Conservation (phyloP, 1,284 basidiomycete genomes). For the Volvariella volvacea region DNA sequence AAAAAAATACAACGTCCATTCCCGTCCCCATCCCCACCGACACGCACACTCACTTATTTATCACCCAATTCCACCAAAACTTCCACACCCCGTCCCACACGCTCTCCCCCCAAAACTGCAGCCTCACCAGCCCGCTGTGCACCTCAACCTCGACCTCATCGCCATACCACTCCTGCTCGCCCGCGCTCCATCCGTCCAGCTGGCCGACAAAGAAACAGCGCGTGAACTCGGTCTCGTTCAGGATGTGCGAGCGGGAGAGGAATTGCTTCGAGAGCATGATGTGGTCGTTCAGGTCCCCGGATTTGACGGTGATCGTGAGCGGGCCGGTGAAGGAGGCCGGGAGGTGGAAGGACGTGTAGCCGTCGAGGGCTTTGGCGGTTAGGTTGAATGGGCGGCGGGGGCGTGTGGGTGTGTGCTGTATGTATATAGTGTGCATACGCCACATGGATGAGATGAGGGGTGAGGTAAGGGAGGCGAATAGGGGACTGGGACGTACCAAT, state of each 20-base stretch:
- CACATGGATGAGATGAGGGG: too few species aligned
- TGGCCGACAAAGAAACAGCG: slow-evolving; percentile 17
- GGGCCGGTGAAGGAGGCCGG: slow-evolving; percentile 15
- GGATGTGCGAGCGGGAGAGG: slow-evolving; percentile 10
- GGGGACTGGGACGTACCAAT: not conserved
- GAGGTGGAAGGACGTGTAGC: slow-evolving; percentile 15
- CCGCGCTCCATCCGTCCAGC: slow-evolving; percentile 15
- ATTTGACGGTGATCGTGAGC: slow-evolving; percentile 11
- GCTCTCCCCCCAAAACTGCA: slow-evolving; percentile 14
- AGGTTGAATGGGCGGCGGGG: slow-evolving; percentile 14
- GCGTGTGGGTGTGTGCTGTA: slow-evolving; percentile 13
- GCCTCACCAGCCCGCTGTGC: slow-evolving; percentile 12
- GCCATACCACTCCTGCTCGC: slow-evolving; percentile 15
- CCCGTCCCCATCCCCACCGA: too few species aligned
- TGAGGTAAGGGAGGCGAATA: not conserved
- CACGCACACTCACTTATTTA: too few species aligned
- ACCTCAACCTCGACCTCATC: slow-evolving; percentile 13
- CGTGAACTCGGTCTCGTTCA: slow-evolving; percentile 15
- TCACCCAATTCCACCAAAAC: slow-evolving; percentile 7
- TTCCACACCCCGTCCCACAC: slow-evolving; percentile 11
- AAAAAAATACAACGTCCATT: too few species aligned
- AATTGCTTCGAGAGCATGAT: slow-evolving; percentile 14
- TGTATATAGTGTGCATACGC: too few species aligned
- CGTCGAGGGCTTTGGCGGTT: slow-evolving; percentile 11
- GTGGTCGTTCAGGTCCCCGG: slow-evolving; percentile 14